Base-by-base conservation (phyloP, 2,329 filamentous ascomycete species). In the Paradendryphiella salina region DNA sequence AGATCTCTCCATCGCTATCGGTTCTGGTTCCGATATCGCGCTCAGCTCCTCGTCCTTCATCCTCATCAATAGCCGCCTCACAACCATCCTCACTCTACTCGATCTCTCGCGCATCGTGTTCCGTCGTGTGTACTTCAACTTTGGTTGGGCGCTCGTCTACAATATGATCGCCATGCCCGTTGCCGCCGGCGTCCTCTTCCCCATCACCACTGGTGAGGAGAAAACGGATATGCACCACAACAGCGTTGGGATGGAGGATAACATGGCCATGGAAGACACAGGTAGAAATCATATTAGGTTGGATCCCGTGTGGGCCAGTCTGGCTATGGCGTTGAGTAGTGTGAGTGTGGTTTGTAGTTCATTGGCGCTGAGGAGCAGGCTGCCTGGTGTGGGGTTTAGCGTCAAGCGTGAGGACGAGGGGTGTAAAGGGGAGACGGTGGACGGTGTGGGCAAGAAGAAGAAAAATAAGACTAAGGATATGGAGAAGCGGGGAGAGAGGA, bases 301-400 rank as follows among this genome's bases (percentile, higher is more conserved):
- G 38, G 86, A 89, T 69, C 88, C 88, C 0, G 88, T 89, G 1
- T 96, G 92, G 92, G 93, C 92, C 4, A 87, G 86, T 59, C 74
- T 96, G 69, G 92, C 92, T 1, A 97, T 96, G 93, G 93, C 93
- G 20, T 73, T 92, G 71, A 96, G 91, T 73, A 93, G 88, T 72
- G 86, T 96, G 60, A 94, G 89, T 66, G 92, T 97, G 37, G 88
- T 96, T 42, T 75, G 84, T 67, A 96, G 90, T 70, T 93, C 88
- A 75, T 74, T 96, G 65, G 79, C 85, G 41, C 73, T 96, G 75
- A 82, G 86, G 68, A 80, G 73, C 46, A 62, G 54, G 45, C 46
- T 77, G 31, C 74, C 73, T 3, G 69, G 71, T n/a, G 54, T 80
- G 17, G 79, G 78, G 8, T 80, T 79, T 44, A 68, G 57, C 56